phyloP scores from a whole-genome alignment of 2,329 filamentous ascomycete genomes.

The Aspergillus ruber region DNA sequence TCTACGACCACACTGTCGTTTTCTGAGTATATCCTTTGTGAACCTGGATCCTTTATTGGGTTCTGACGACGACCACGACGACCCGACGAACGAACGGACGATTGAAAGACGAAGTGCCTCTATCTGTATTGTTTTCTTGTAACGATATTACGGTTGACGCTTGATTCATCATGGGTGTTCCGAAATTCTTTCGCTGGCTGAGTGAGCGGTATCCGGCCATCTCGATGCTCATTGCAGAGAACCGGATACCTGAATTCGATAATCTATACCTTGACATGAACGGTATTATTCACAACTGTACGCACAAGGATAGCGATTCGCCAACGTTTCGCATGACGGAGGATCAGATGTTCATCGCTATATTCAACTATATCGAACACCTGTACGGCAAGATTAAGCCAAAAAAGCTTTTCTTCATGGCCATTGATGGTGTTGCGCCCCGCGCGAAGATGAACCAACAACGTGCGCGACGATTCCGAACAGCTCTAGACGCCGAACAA shows the following conservation, averaged over 20 bases:
- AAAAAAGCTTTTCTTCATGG: slow-evolving; percentile 98
- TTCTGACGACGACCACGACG: slow-evolving; percentile 16
- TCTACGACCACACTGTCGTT: slow-evolving; percentile 9
- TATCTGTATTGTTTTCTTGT: background rate
- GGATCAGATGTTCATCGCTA: slow-evolving; percentile 99
- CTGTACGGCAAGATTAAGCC: slow-evolving; percentile 98
- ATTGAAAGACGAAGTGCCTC: background rate
- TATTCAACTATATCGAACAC: slow-evolving; percentile 99
- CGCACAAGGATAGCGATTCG: slow-evolving; percentile 91
- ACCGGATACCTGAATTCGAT: slow-evolving; percentile 98
- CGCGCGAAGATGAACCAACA: slow-evolving; percentile 99
- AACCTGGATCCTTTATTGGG: slow-evolving; percentile 13
- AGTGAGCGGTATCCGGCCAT: slow-evolving; percentile 98
- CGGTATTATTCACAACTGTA: slow-evolving; percentile 99
- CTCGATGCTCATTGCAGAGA: slow-evolving; percentile 96
- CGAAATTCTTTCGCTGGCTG: slow-evolving; percentile 97
- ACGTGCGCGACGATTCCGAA: slow-evolving; percentile 87
- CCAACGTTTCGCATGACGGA: slow-evolving; percentile 88
- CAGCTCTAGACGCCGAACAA: slow-evolving; percentile 81
- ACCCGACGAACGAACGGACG: slow-evolving; percentile 8
- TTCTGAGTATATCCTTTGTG: slow-evolving; percentile 11
- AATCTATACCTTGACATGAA: slow-evolving; percentile 90
- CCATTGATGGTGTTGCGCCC: slow-evolving; percentile 93
- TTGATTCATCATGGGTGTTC: slow-evolving; percentile 56
- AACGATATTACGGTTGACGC: slow-evolving; percentile 3